These are phyloP conservation scores for Mucor circinelloides DNA, from an alignment of 371 early-diverging fungal species.

Conservation along the genomic window DNA sequence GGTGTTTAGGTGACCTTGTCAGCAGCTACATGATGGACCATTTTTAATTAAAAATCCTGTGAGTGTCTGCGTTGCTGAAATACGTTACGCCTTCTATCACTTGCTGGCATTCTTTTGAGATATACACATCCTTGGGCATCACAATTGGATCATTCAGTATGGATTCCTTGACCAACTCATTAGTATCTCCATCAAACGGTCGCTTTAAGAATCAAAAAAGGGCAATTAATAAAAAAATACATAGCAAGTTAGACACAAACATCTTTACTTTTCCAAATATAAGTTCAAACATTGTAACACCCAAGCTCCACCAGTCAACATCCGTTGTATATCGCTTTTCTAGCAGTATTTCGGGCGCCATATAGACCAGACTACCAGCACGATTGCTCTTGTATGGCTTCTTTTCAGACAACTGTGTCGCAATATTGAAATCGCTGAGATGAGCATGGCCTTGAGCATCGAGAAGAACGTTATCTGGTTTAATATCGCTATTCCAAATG, in stretches of 20 bases:
- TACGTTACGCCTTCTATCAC: slow-evolving; percentile 34
- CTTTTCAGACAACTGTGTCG: slow-evolving; percentile 38
- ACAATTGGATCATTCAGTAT: slow-evolving; percentile 59
- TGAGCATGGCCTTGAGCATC: slow-evolving; percentile 27
- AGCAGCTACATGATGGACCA: slow-evolving; percentile 41
- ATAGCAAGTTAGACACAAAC: background rate
- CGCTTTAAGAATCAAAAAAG: slow-evolving; percentile 43
- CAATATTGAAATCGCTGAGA: slow-evolving; percentile 90
- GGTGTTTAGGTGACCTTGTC: slow-evolving; percentile 52
- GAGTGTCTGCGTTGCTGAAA: background rate
- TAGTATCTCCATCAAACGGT: slow-evolving; percentile 63
- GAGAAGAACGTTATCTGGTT: slow-evolving; percentile 55
- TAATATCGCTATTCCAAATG: slow-evolving; percentile 68
- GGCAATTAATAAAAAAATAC: background rate
- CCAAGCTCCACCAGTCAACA: slow-evolving; percentile 92
- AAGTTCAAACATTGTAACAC: slow-evolving; percentile 82
- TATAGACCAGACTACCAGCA: slow-evolving; percentile 82
- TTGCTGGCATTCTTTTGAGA: slow-evolving; percentile 58
- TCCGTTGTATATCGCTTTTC: slow-evolving; percentile 70
- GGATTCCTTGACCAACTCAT: slow-evolving; percentile 55
- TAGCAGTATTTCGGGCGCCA: slow-evolving; percentile 81
- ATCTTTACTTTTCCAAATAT: slow-evolving; percentile 68
- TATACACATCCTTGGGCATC: slow-evolving; percentile 56
- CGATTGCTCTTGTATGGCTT: slow-evolving; percentile 48
- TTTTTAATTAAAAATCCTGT: background rate